Evolutionary conservation across 805 yeast genomes (phyloP).

Genomic region (Kodamaea jinghongensis): DNA sequence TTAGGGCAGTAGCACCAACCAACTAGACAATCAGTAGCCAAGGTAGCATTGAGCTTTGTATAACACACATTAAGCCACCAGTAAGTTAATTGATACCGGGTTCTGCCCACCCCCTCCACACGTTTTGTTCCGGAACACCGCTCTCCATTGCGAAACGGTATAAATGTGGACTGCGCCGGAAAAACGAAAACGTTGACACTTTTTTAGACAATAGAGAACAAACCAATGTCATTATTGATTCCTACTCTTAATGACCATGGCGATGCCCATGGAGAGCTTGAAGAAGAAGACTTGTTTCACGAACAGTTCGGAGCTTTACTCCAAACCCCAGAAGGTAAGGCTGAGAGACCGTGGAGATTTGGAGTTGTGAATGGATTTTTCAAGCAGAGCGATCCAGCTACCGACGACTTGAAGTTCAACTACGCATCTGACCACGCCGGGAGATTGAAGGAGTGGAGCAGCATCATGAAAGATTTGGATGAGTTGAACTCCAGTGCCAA

Average conservation of each 20-base stretch:
- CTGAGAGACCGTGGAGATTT: conserved; percentile 43
- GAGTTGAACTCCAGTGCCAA: conserved; percentile 34
- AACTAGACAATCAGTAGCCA: too few species aligned
- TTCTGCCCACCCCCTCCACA: too few species aligned
- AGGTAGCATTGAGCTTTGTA: too few species aligned
- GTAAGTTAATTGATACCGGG: too few species aligned
- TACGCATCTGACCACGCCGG: conserved; percentile 46
- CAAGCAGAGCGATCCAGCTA: conserved; percentile 41
- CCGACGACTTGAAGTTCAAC: conserved; percentile 48
- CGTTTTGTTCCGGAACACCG: too few species aligned
- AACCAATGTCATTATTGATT: conserved; percentile 19
- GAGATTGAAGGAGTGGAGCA: conserved; percentile 39
- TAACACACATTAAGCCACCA: too few species aligned
- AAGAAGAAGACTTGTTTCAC: conserved; percentile 17
- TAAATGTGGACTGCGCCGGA: too few species aligned
- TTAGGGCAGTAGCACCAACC: too few species aligned
- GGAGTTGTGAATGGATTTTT: conserved; percentile 51
- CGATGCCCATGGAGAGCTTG: conserved; percentile 26
- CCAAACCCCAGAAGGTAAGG: conserved; percentile 23
- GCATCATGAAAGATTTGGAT: conserved; percentile 28
- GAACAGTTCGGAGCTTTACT: conserved; percentile 11
- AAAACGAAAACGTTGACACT: too few species aligned
- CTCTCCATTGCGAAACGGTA: too few species aligned
- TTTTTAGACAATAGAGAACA: neutral
- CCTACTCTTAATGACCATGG: conserved; percentile 24